Conservation (phyloP, 768 basidiomycete genomes). For the Mrakia gelida region DNA sequence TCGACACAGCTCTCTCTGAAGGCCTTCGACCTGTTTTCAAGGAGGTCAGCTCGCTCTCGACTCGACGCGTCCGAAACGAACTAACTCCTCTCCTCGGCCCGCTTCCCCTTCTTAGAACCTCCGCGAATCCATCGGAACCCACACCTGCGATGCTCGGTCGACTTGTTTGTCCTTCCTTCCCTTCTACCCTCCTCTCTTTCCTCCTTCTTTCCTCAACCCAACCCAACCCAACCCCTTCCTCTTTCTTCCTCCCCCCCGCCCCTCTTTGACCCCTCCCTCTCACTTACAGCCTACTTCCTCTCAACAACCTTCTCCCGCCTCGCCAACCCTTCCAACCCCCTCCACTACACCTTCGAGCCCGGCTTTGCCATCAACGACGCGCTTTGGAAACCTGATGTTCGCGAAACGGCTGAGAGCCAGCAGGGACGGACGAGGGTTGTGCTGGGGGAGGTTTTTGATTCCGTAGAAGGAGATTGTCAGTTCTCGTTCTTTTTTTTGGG, state of each 20-base stretch:
- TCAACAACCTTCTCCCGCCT: constrained; percentile 7
- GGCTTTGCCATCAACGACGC: constrained; percentile 1
- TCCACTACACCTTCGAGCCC: constrained; percentile 7
- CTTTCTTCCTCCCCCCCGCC: background rate
- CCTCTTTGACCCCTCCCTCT: background rate
- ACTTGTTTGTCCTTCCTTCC: background rate
- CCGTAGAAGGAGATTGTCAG: background rate
- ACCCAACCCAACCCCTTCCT: no score
- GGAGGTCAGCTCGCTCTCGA: background rate
- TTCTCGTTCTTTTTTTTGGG: background rate
- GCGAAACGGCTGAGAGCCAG: background rate
- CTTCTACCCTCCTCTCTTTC: background rate
- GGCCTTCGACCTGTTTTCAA: background rate
- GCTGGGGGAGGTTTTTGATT: background rate
- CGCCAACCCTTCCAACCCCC: constrained; percentile 1
- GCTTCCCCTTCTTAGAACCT: background rate
- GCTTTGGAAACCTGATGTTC: background rate
- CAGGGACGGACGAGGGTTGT: background rate
- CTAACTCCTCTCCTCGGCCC: background rate
- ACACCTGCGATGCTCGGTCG: constrained; percentile 11
- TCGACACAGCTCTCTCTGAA: background rate
- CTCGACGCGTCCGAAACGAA: no score
- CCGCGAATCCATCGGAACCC: constrained; percentile 6
- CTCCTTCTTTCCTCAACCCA: no score
- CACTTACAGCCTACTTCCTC: constrained; percentile 5